Percentiles rank a stretch among this genome's conserved stretches.
Evolutionary conservation across 83 land plant species (phyloP).

Genomic region (Isoetes engelmannii): DNA sequence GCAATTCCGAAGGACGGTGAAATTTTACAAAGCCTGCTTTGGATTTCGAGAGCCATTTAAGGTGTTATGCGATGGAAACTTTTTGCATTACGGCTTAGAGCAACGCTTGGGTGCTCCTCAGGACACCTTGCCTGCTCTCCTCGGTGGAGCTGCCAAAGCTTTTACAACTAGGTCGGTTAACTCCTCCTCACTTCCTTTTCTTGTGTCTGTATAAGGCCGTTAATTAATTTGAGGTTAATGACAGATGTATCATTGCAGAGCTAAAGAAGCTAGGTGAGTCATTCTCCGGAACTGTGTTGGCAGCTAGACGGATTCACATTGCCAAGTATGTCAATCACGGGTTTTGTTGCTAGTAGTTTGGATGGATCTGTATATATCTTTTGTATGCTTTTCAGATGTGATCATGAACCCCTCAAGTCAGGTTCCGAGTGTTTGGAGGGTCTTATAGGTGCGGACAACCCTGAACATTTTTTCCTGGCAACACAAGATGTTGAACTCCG

Average conservation of each 20-base stretch:
- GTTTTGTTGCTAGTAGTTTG: too few species aligned
- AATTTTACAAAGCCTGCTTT: conserved; percentile 78
- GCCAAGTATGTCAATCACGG: conserved; percentile 41
- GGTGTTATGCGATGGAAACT: conserved; percentile 85
- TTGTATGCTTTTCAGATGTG: conserved; percentile 42
- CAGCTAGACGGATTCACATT: conserved; percentile 41
- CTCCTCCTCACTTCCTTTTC: too few species aligned
- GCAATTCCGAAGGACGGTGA: conserved; percentile 53
- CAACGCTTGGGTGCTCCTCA: conserved; percentile 35
- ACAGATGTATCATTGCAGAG: conserved; percentile 66
- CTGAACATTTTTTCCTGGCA: conserved; percentile 86
- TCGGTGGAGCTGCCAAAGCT: conserved; percentile 55
- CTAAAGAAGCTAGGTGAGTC: conserved; percentile 59
- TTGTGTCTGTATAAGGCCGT: neutral
- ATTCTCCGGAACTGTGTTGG: conserved; percentile 37
- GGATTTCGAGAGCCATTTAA: conserved; percentile 93
- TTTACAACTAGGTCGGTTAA: conserved; percentile 59
- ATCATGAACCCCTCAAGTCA: conserved; percentile 55
- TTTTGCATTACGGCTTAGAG: conserved; percentile 51
- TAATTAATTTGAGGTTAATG: neutral
- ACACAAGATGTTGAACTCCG: conserved; percentile 77
- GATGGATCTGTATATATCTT: neutral
- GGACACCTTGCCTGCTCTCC: conserved; percentile 39
- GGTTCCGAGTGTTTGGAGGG: conserved; percentile 56
- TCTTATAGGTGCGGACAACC: conserved; percentile 54